Evolutionary conservation across 768 basidiomycete species (phyloP), one percentile per base, ranked within the genome.

Genomic region (Kwoniella sp.): DNA sequence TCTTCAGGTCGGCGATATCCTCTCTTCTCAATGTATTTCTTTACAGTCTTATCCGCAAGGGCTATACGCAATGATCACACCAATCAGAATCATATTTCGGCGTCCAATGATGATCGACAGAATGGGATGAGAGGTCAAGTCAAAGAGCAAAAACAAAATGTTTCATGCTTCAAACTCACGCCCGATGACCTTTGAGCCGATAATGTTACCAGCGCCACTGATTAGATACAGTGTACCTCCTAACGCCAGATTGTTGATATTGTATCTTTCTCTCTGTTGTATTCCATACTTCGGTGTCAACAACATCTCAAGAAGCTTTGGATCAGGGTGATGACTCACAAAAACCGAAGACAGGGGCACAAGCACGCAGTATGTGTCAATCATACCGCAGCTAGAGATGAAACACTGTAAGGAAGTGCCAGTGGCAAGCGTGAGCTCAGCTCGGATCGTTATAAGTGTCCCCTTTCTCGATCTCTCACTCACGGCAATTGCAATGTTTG

Each of bases 1-100:
- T 82, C 81, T 56, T 82, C 81, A 1, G 80, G 76, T 26, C 77
- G 67, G 2, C 77, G 68, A 59, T 77, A 77, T 1, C 76, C 76
- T 29, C 80, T 60, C 50, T 76, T 74, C 19, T 60, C 64, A 26
- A 79, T 72, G 57, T 74, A 81, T 13, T 62, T 55, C 5, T 55
- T 49, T 21, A 82, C 74, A 1, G 54, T 66, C 25, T 52, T 50
- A 60, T 82, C 81, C 5, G 79, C 77, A 49, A 63, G 68, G 0
- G 69, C 76, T 77, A 27, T 29, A n/a, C 8, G 13, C 10, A 10
- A 24, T 37, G 51, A 44, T n/a, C n/a, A n/a, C n/a, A n/a, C n/a
- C n/a, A n/a, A n/a, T n/a, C n/a, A n/a, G n/a, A n/a, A n/a, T n/a
- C n/a, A n/a, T n/a, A n/a, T n/a, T n/a, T n/a, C n/a, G n/a, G n/a